Conservation (phyloP, 345 rosid genomes). For the Rhizophora apiculata region DNA sequence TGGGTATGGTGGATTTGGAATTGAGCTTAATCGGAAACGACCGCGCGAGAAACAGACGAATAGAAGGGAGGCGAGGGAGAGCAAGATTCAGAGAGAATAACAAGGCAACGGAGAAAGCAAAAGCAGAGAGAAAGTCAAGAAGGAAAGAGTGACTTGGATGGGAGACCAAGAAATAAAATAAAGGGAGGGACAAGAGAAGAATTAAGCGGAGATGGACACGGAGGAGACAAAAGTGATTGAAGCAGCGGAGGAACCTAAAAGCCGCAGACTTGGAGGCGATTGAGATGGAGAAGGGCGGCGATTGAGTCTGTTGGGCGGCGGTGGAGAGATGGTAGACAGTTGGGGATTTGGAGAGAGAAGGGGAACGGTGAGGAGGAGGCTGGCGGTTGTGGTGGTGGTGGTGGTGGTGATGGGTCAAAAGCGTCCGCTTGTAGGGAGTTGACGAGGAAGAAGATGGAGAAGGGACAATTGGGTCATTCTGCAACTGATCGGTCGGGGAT, state of each 20-base stretch:
- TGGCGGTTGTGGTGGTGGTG: conserved; percentile 21
- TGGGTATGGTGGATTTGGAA: conserved; percentile 25
- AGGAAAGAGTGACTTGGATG: conserved; percentile 76
- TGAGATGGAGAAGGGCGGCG: conserved; percentile 34
- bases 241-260: conserved; percentile 46
- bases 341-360: conserved; percentile 53
- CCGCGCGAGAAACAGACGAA: conserved; percentile 72
- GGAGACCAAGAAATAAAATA: conserved; percentile 73
- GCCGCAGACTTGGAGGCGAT: conserved; percentile 50
- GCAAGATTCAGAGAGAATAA: conserved; percentile 71
- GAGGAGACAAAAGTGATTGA: conserved; percentile 43
- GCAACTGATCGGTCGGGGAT: conserved; percentile 20
- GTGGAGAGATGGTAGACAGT: conserved; percentile 43
- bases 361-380: conserved; percentile 24
- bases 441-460: conserved; percentile 35
- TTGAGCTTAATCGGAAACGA: conserved; percentile 69
- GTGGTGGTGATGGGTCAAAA: conserved; percentile 38
- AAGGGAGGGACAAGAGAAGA: conserved; percentile 64
- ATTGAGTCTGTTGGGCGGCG: conserved; percentile 29
- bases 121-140: conserved; percentile 80
- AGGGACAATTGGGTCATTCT: conserved; percentile 48
- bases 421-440: conserved; percentile 65
- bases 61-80: conserved; percentile 75
- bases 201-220: conserved; percentile 60
- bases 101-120: conserved; percentile 76